phyloP scores from a whole-genome alignment of 2,329 filamentous ascomycete genomes.

The Leptographium radiaticola region DNA sequence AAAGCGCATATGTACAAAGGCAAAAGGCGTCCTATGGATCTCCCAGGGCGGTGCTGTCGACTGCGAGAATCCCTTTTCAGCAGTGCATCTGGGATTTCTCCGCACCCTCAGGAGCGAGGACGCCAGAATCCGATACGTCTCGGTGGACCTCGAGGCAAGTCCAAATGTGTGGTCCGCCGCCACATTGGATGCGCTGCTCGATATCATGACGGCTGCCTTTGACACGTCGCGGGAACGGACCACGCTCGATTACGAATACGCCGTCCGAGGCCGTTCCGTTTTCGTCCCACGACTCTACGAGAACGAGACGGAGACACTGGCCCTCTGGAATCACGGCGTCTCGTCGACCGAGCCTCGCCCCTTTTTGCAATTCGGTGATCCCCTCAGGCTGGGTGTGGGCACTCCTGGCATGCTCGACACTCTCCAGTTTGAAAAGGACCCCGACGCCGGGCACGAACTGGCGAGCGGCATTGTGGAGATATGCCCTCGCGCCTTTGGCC shows the following conservation, averaged over 20 bases:
- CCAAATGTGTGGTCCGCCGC: background rate
- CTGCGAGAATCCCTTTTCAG: slow-evolving; percentile 6
- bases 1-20: background rate
- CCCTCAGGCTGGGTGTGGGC: slow-evolving; percentile 8
- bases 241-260: background rate
- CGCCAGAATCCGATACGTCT: slow-evolving; percentile 10
- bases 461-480: slow-evolving; percentile 16
- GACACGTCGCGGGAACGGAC: background rate
- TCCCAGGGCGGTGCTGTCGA: slow-evolving; percentile 7
- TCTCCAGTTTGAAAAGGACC: slow-evolving; percentile 14
- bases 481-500: slow-evolving; percentile 16
- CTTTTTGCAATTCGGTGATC: slow-evolving; percentile 4
- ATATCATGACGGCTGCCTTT: slow-evolving; percentile 9
- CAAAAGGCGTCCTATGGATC: slow-evolving; percentile 2
- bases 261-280: background rate
- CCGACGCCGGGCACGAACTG: background rate
- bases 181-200: slow-evolving; percentile 1
- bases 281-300: slow-evolving; percentile 10
- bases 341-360: slow-evolving; percentile 1
- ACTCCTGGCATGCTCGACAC: slow-evolving; percentile 15
- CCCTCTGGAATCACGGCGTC: background rate
- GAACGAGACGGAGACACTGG: slow-evolving; percentile 25
- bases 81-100: slow-evolving; percentile 13
- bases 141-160: slow-evolving; percentile 15
- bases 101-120: slow-evolving; percentile 15